Evolutionary conservation across 192 early-diverging fungal species (phyloP), one percentile per base, ranked within the genome.

Genomic region (Mortierella alpina): DNA sequence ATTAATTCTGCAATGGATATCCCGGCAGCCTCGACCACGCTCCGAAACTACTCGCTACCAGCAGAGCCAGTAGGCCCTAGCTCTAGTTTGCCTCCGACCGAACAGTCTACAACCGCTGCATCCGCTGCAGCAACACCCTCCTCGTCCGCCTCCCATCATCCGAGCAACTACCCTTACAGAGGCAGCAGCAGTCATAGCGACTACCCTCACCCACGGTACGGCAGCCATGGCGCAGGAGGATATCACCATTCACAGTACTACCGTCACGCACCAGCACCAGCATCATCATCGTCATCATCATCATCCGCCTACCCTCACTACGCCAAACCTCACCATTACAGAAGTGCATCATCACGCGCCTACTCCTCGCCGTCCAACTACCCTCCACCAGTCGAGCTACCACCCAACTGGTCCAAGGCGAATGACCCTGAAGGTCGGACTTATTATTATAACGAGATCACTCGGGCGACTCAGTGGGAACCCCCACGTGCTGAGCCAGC

Each of bases 401-500:
- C 89, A 17, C 77, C 82, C 14, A 83, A 87, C 50, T 90, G 89
- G 89, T 65, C 72, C 22, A 80, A 72, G 47, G 84, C 86, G 12
- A 73, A 44, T 4, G 79, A 85, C 61, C 59, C 83, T 11, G 84
- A 88, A 23, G 86, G 86, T 10, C 72, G 71, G 11, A 63, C 85
- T 5, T 90, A 89, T 47, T 89, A 89, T 63, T 89, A 86, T 60
- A 86, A 90, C 64, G 67, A 72, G 45, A 66, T 88, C 12, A 90
- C 88, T 2, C 72, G 82, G 9, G 75, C 85, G 48, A 84, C 85
- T n/a, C 88, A 87, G 48, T 90, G 89, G 89, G 80, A 63, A 40
- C 74, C 83, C 31, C 87, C 88, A 23, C 83, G 78, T 54, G 55
- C 72, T 20, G 76, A 84, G 44, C 44, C 68, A 20, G 42, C 73